Evolutionary conservation across 805 yeast species (phyloP), one percentile per base, ranked within the genome.

Genomic region (Cephaloascus fragrans): DNA sequence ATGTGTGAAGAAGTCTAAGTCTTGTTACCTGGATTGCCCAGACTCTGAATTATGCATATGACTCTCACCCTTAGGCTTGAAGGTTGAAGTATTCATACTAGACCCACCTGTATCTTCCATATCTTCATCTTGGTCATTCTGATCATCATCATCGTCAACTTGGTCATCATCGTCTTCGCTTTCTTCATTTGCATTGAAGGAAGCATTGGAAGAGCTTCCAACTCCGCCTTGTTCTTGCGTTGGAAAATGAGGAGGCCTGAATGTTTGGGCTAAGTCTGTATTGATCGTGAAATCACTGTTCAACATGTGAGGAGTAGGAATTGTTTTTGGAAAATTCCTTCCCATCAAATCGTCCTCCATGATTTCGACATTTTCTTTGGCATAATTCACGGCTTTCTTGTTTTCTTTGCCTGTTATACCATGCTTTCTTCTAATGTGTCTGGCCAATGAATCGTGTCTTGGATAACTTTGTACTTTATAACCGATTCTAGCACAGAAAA

Each of bases 381-480:
- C 71, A 42, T 62, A 59, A 44, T 57, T 56, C n/a, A 66, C 69
- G 1, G 71, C 71, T 48, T 57, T 47, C 41, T 64, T 66, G 47
- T 65, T 65, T 36, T 64, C 71, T 37, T 61, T 61, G 3, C 71
- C 71, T 3, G 68, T 62, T 18, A 66, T 57, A 1, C 68, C 67
- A 46, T 66, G 71, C 44, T 65, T 65, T 37, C 71, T 49, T 18
- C 71, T 48, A 8, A 66, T 62, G 42, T 66, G 71, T 37, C 71
- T 52, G 1, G 71, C 67, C 34, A 66, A 50, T 10, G 69, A 63
- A 44, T 66, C 71, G 44, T 65, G 69, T 16, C 71, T 49, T 1
- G 71, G 71, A 41, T 66, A 66, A 41, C 66, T 57, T 44, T 64
- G 69, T 0, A 62, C 57, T 41, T 55, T 60, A 8, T 55, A 46